Percentiles rank a stretch among this genome's conserved stretches.
Conservation (phyloP, 176 grass and related monocot species). For the Oryza glaberrima region DNA sequence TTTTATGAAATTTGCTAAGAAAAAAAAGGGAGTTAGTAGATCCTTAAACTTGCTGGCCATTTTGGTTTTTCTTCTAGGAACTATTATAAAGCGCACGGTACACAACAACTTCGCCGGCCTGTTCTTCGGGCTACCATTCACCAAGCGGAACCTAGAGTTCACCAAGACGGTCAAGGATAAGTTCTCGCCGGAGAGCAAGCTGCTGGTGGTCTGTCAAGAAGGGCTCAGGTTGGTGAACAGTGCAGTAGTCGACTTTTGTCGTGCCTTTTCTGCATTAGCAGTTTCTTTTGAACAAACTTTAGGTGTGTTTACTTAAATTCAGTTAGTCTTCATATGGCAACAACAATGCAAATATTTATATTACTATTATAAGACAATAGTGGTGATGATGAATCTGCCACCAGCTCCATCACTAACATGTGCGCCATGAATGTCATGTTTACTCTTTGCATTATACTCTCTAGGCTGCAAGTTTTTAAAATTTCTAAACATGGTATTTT, state of each 20-base stretch:
- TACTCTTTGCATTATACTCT: too few species aligned
- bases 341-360: too few species aligned
- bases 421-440: too few species aligned
- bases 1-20: too few species aligned
- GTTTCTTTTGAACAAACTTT: background rate
- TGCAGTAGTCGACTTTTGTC: background rate
- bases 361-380: too few species aligned
- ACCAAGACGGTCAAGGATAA: slow-evolving; percentile 66
- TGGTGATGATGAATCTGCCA: too few species aligned
- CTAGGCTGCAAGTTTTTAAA: too few species aligned
- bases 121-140: slow-evolving; percentile 85
- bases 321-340: background rate
- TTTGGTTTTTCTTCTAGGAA: slow-evolving; percentile 42
- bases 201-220: slow-evolving; percentile 91
- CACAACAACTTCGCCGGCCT: slow-evolving; percentile 90
- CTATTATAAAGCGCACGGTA: slow-evolving; percentile 71
- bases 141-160: slow-evolving; percentile 75
- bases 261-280: background rate
- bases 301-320: background rate
- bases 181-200: slow-evolving; percentile 68
- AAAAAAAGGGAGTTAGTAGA: background rate
- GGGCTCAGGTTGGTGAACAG: slow-evolving; percentile 72
- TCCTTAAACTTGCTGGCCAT: background rate
- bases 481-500: too few species aligned
- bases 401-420: too few species aligned